Conservation (phyloP, 1,284 basidiomycete species). For the Wolfiporia cocos region DNA sequence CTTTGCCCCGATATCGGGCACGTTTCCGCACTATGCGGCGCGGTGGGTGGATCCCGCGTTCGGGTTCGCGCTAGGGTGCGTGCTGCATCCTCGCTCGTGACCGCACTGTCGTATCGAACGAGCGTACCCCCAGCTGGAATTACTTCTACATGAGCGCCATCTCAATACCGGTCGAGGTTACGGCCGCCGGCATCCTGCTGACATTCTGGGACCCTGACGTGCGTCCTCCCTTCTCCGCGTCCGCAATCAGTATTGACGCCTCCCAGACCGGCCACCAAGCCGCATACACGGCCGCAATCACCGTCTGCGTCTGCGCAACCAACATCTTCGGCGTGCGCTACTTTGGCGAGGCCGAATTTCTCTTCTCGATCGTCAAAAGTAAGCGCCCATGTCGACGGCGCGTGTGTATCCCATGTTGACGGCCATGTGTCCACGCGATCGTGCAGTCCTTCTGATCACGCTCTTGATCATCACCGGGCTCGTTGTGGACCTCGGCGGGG, state of each 20-base stretch:
- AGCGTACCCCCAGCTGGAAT: conserved; percentile 25
- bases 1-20: conserved; percentile 68
- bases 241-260: neutral
- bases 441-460: conserved; percentile 47
- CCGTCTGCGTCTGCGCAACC: conserved; percentile 55
- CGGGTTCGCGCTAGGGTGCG: conserved; percentile 52
- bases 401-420: neutral
- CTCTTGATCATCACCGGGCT: conserved; percentile 60
- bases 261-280: conserved; percentile 41
- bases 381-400: conserved; percentile 14
- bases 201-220: conserved; percentile 71
- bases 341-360: conserved; percentile 47
- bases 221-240: neutral
- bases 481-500: conserved; percentile 69
- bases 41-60: conserved; percentile 74
- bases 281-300: conserved; percentile 60
- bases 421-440: neutral
- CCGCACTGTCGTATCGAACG: neutral
- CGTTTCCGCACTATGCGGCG: conserved; percentile 65
- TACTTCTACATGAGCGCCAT: conserved; percentile 52
- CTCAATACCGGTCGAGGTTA: conserved; percentile 69
- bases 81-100: neutral
- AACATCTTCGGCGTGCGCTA: conserved; percentile 74
- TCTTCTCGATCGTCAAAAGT: conserved; percentile 62
- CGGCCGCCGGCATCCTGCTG: conserved; percentile 69